phyloP scores from a whole-genome alignment of 345 rosid genomes.

The Eutrema heterophyllum region DNA sequence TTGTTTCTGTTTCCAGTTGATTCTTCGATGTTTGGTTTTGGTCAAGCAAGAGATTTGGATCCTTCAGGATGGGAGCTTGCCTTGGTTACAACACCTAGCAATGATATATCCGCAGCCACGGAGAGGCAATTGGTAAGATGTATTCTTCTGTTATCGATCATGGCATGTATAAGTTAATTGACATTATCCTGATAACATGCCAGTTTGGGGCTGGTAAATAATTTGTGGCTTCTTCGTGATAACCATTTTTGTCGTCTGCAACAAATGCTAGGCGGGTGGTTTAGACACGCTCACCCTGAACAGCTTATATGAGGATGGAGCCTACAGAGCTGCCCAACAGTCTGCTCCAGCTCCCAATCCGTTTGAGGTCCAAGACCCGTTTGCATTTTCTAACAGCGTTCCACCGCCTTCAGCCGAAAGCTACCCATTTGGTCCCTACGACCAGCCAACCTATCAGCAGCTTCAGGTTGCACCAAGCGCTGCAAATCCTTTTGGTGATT shows the following conservation, averaged over 20 bases:
- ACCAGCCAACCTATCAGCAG: slow-evolving; percentile 46
- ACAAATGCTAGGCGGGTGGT: slow-evolving; percentile 64
- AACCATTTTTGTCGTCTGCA: neutral
- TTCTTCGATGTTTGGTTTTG: slow-evolving; percentile 42
- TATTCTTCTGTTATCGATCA: neutral
- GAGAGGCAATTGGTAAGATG: slow-evolving; percentile 73
- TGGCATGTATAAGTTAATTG: neutral
- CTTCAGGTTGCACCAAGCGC: slow-evolving; percentile 39
- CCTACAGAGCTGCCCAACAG: slow-evolving; percentile 56
- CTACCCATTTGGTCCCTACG: slow-evolving; percentile 66
- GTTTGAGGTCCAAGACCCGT: slow-evolving; percentile 70
- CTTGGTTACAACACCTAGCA: slow-evolving; percentile 67
- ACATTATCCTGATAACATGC: neutral
- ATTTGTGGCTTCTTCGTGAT: neutral
- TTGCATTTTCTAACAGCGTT: slow-evolving; percentile 41
- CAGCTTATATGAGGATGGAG: slow-evolving; percentile 69
- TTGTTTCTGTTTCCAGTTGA: slow-evolving; percentile 34
- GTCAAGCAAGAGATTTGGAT: slow-evolving; percentile 52
- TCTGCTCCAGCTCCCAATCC: slow-evolving; percentile 73
- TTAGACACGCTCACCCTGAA: slow-evolving; percentile 71
- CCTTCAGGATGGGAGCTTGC: slow-evolving; percentile 88
- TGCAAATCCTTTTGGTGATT: slow-evolving; percentile 76
- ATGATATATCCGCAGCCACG: slow-evolving; percentile 51
- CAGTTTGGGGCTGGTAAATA: neutral
- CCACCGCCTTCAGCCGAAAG: slow-evolving; percentile 36